Evolutionary conservation across 2,329 filamentous ascomycete genomes (phyloP).

Genomic region (Acephala macrosclerotiorum): DNA sequence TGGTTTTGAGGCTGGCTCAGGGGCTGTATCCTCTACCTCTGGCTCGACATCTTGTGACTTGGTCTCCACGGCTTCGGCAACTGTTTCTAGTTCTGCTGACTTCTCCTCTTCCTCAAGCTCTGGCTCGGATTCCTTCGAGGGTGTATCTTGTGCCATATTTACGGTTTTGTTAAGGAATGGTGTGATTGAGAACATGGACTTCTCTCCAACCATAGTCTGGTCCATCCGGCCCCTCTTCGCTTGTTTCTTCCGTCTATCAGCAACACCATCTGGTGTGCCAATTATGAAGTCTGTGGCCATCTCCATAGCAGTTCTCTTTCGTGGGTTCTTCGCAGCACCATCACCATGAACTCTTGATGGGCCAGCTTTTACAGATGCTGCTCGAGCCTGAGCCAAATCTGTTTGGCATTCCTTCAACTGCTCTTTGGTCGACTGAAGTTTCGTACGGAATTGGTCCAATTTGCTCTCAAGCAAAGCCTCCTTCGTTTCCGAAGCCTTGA

Average conservation of each 20-base stretch:
- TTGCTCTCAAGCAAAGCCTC: slow-evolving; percentile 74
- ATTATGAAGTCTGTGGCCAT: slow-evolving; percentile 55
- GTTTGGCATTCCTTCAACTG: slow-evolving; percentile 72
- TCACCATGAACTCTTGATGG: slow-evolving; percentile 32
- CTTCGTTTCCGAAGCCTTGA: slow-evolving; percentile 67
- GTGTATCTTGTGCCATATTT: slow-evolving; percentile 56
- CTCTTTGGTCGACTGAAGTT: slow-evolving; percentile 70
- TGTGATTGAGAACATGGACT: slow-evolving; percentile 92
- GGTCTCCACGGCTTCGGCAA: slow-evolving; percentile 5
- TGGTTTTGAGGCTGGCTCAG: slow-evolving; percentile 25
- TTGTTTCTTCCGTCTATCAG: slow-evolving; percentile 51
- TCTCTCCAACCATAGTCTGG: slow-evolving; percentile 75
- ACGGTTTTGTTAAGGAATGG: slow-evolving; percentile 85
- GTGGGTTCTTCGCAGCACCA: slow-evolving; percentile 41
- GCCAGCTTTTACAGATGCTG: slow-evolving; percentile 37
- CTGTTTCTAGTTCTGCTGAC: slow-evolving; percentile 12
- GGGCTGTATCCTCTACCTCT: slow-evolving; percentile 13
- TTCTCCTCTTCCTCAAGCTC: slow-evolving; percentile 24
- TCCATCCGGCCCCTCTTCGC: slow-evolving; percentile 65
- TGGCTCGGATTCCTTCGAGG: slow-evolving; percentile 28
- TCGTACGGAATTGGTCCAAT: slow-evolving; percentile 58
- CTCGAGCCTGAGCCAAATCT: slow-evolving; percentile 48
- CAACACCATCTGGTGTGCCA: slow-evolving; percentile 57
- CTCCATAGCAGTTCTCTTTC: slow-evolving; percentile 51
- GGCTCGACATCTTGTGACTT: neutral